phyloP scores from a whole-genome alignment of 148 eudicot species.

The Rhododendron kiyosumense region DNA sequence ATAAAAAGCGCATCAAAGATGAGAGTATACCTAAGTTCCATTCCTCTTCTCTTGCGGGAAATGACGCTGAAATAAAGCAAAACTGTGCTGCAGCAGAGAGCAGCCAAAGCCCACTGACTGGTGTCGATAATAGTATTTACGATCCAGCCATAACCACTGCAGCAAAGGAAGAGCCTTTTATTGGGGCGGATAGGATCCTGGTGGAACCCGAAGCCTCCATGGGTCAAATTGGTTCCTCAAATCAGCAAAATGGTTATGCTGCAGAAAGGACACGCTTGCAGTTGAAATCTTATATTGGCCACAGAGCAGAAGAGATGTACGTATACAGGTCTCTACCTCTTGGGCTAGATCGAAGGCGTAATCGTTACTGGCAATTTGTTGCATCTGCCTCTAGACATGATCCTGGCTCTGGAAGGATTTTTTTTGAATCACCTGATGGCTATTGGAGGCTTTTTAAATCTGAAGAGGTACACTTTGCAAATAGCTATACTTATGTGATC shows the following conservation, averaged over 20 bases:
- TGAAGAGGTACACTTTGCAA: constrained; percentile 31
- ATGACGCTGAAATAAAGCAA: constrained; percentile 14
- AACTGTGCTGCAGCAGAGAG: constrained; percentile 22
- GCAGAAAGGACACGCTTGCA: constrained; percentile 49
- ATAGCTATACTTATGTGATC: not conserved
- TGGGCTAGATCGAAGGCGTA: constrained; percentile 56
- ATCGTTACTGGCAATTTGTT: constrained; percentile 60
- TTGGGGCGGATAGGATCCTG: constrained; percentile 7
- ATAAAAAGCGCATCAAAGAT: constrained; percentile 53
- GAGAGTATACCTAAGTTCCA: constrained; percentile 29
- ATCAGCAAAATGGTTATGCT: constrained; percentile 34
- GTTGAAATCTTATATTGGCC: constrained; percentile 49
- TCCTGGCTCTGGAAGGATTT: constrained; percentile 60
- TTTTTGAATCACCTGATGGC: constrained; percentile 50
- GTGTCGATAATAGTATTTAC: constrained; percentile 19
- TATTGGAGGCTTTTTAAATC: constrained; percentile 49
- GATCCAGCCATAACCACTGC: constrained; percentile 14
- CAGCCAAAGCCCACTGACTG: constrained; percentile 26
- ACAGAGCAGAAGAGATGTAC: constrained; percentile 51
- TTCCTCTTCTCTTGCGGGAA: constrained; percentile 22
- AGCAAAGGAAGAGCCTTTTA: constrained; percentile 28
- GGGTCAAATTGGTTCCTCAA: constrained; percentile 20
- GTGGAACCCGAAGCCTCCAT: constrained; percentile 19
- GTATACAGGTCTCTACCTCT: constrained; percentile 54
- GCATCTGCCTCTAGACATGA: constrained; percentile 45